Evolutionary conservation across 2,329 filamentous ascomycete species (phyloP).

Genomic region (Celoporthe dispersa): DNA sequence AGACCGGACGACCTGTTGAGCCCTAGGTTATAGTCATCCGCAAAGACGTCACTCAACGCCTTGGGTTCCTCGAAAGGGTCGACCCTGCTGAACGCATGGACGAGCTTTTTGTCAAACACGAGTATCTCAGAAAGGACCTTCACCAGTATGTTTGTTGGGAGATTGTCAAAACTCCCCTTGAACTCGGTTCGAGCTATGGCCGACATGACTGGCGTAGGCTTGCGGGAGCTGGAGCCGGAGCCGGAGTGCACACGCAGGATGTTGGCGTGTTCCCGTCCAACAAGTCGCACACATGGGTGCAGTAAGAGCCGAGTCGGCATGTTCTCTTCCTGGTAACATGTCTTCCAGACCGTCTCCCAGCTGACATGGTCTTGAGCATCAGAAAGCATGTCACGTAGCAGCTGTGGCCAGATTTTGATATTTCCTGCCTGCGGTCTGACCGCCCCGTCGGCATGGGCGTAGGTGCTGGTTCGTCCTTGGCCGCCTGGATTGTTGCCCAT

Average conservation of each 20-base stretch:
- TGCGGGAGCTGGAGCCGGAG: neutral
- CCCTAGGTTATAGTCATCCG: neutral
- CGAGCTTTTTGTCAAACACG: neutral
- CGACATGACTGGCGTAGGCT: neutral
- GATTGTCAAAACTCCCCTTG: neutral
- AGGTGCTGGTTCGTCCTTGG: neutral
- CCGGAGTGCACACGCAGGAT: neutral
- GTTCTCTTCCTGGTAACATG: slow-evolving; percentile 10
- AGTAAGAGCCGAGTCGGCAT: slow-evolving; percentile 2
- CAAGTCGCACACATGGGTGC: slow-evolving; percentile 16
- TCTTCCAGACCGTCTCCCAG: slow-evolving; percentile 14
- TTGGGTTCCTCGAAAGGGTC: slow-evolving; percentile 1
- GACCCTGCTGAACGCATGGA: slow-evolving; percentile 19
- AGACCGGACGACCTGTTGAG: neutral
- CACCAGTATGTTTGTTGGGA: neutral
- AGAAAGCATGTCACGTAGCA: neutral
- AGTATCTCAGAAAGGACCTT: slow-evolving; percentile 16
- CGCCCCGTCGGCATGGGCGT: neutral
- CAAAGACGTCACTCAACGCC: neutral
- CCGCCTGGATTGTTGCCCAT: no score
- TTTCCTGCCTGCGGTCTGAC: neutral
- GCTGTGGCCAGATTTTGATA: neutral
- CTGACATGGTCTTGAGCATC: neutral
- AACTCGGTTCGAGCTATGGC: neutral
- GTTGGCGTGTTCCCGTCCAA: neutral